A percentile compares a stretch with the other conserved stretches of the same genome.
Conservation (phyloP, 768 basidiomycete species). For the Royoungia palumana region DNA sequence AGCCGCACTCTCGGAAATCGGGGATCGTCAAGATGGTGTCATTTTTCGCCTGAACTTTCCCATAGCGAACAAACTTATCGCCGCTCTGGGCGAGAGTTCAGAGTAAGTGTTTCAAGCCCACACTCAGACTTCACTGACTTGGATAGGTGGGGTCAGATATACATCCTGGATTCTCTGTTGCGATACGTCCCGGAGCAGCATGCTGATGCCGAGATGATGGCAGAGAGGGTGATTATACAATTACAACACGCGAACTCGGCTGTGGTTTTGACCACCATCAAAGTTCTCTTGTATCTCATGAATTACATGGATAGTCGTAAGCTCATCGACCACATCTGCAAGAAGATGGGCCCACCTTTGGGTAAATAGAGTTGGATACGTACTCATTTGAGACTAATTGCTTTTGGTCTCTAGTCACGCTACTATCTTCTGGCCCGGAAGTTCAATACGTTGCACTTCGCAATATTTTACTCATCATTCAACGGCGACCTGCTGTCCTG, state of each 20-base stretch:
- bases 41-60: constrained; percentile 85
- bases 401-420: constrained; percentile 58
- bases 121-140: constrained; percentile 8
- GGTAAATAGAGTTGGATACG: constrained; percentile 43
- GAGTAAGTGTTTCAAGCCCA: constrained; percentile 61
- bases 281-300: constrained; percentile 93
- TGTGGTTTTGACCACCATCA: constrained; percentile 98
- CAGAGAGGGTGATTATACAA: constrained; percentile 92
- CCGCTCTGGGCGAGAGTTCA: constrained; percentile 92
- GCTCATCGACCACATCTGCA: constrained; percentile 85
- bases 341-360: constrained; percentile 97
- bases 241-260: constrained; percentile 98
- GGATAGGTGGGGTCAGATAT: constrained; percentile 95
- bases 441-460: constrained; percentile 97
- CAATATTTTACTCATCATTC: constrained; percentile 96
- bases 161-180: constrained; percentile 91
- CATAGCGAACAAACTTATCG: constrained; percentile 84
- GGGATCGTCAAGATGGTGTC: constrained; percentile 91
- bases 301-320: constrained; percentile 95
- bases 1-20: constrained; percentile 94
- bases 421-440: constrained; percentile 95
- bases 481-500: constrained; percentile 85
- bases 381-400: not conserved
- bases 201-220: constrained; percentile 88
- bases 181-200: constrained; percentile 90